Conservation (phyloP, 495 filamentous ascomycete species). For the Trichoderma gamsii region DNA sequence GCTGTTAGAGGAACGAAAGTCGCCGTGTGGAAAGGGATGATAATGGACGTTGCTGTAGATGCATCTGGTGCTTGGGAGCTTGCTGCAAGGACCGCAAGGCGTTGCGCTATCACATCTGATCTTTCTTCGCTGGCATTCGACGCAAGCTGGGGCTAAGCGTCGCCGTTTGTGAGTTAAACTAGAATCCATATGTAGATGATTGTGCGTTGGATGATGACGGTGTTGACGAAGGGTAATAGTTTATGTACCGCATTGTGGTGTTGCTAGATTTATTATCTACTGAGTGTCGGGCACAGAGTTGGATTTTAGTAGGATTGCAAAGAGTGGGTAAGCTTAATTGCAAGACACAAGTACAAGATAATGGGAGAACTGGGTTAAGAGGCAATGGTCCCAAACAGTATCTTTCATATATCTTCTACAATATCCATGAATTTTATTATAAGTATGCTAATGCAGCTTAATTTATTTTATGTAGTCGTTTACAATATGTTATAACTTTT, state of each 20-base stretch:
- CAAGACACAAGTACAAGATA: no score
- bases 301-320: no score
- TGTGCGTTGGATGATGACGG: neutral
- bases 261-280: neutral
- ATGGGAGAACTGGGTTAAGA: no score
- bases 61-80: neutral
- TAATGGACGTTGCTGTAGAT: neutral
- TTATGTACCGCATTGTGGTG: neutral
- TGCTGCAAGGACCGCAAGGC: constrained; percentile 6
- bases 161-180: neutral
- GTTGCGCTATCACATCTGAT: constrained; percentile 5
- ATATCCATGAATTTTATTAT: no score
- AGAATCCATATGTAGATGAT: neutral
- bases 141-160: neutral
- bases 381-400: no score
- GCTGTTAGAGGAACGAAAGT: neutral
- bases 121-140: constrained; percentile 5
- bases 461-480: no score
- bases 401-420: no score
- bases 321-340: no score
- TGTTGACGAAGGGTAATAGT: neutral
- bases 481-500: no score
- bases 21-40: neutral
- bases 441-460: no score
- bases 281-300: no score